Percentiles rank a stretch among this genome's conserved stretches.
Conservation (phyloP, 2,329 filamentous ascomycete species). For the Anisogramma anomala region DNA sequence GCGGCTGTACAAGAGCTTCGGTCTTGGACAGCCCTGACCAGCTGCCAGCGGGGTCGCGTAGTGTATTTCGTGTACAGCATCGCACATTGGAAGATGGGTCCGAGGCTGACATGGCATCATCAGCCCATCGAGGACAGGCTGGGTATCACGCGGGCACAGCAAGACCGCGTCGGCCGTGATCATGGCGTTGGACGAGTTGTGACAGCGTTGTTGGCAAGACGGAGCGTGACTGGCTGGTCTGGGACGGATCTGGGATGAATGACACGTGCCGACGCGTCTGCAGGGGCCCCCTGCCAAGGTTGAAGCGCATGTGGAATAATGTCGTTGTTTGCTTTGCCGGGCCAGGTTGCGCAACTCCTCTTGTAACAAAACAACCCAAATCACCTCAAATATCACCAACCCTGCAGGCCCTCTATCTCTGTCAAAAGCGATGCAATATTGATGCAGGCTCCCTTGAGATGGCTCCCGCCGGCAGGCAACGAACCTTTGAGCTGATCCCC, state of each 20-base stretch:
- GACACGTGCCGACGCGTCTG: no score
- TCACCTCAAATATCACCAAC: neutral
- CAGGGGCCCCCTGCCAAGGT: no score
- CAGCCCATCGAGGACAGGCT: slow-evolving; percentile 54
- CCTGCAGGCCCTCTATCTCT: neutral
- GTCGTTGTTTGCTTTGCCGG: no score
- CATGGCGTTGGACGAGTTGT: slow-evolving; percentile 42
- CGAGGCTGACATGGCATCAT: slow-evolving; percentile 34
- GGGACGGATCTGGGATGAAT: no score
- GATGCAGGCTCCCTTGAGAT: slow-evolving; percentile 15
- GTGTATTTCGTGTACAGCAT: neutral
- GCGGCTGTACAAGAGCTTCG: slow-evolving; percentile 46
- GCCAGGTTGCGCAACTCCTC: no score
- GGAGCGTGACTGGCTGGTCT: slow-evolving; percentile 18
- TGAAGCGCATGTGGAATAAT: no score
- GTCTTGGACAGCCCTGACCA: slow-evolving; percentile 48
- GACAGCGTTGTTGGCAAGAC: slow-evolving; percentile 28
- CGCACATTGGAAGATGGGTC: neutral
- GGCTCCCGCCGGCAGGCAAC: slow-evolving; percentile 23
- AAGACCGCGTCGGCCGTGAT: slow-evolving; percentile 52
- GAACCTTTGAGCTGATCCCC: slow-evolving; percentile 20
- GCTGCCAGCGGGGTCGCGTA: slow-evolving; percentile 49
- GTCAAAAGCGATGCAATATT: neutral
- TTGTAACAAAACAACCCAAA: neutral
- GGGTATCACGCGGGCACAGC: slow-evolving; percentile 42